These are phyloP conservation scores for Podospora tetraspora DNA, from an alignment of 495 filamentous ascomycete genomes.

Conservation along the genomic window DNA sequence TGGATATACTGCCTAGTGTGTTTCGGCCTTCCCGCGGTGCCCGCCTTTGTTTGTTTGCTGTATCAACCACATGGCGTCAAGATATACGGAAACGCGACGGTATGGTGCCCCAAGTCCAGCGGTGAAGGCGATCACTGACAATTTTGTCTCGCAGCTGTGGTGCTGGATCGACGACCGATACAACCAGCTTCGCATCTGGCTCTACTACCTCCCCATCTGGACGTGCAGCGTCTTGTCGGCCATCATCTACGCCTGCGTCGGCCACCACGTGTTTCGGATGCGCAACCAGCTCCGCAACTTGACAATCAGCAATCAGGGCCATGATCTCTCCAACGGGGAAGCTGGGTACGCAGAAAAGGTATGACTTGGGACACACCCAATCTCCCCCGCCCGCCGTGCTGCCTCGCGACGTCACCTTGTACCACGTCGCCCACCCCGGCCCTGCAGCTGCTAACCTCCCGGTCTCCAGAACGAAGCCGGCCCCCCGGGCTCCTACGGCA, in stretches of 20 bases:
- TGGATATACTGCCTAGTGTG: conserved; percentile 64
- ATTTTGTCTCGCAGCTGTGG: conserved; percentile 54
- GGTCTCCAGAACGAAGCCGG: conserved; percentile 7
- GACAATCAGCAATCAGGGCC: conserved; percentile 35
- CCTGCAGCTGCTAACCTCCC: neutral
- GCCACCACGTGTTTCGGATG: conserved; percentile 60
- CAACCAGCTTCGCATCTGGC: conserved; percentile 66
- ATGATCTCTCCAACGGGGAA: conserved; percentile 21
- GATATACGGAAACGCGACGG: conserved; percentile 70
- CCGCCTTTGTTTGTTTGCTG: conserved; percentile 61
- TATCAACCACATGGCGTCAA: conserved; percentile 38
- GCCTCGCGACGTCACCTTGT: neutral
- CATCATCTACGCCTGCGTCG: conserved; percentile 66
- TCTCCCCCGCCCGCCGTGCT: neutral
- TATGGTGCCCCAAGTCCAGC: conserved; percentile 6
- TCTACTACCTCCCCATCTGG: conserved; percentile 86
- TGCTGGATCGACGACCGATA: conserved; percentile 72
- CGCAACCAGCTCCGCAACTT: conserved; percentile 51
- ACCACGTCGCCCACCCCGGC: conserved; percentile 10
- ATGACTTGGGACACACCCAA: conserved; percentile 1
- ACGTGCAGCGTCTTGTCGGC: conserved; percentile 63
- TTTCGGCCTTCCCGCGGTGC: conserved; percentile 70
- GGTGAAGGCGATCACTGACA: neutral
- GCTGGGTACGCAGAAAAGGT: conserved; percentile 41
- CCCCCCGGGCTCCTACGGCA: conserved; percentile 25